Conservation (phyloP, 768 basidiomycete species). For the Roridomyces roridus region DNA sequence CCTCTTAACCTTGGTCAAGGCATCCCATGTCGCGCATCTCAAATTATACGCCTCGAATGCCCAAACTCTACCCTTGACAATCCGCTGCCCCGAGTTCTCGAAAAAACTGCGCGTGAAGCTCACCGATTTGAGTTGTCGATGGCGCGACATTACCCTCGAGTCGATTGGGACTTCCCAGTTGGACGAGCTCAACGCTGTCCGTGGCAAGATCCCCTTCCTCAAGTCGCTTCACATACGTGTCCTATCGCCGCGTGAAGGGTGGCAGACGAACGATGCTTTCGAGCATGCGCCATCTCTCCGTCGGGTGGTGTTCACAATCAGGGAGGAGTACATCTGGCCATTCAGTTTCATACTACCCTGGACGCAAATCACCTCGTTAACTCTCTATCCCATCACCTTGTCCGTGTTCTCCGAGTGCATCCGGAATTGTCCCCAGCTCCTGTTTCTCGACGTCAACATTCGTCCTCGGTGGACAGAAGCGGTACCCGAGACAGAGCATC, state of each 20-base stretch:
- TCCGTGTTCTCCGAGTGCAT: constrained; percentile 18
- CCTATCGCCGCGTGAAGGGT: constrained; percentile 1
- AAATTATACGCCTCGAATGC: constrained; percentile 2
- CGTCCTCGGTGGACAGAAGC: not conserved
- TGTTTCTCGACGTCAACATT: constrained; percentile 9
- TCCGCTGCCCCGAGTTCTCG: not conserved
- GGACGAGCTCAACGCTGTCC: constrained; percentile 1
- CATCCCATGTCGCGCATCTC: not conserved
- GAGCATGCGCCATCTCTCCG: constrained; percentile 14
- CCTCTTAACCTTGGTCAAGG: not conserved
- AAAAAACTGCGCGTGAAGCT: too few species aligned
- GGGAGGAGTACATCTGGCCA: constrained; percentile 7
- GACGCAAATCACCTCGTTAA: constrained; percentile 17
- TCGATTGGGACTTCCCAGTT: not conserved
- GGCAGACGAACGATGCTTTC: constrained; percentile 4
- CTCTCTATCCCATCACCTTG: constrained; percentile 8
- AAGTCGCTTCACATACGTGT: constrained; percentile 4
- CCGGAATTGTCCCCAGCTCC: constrained; percentile 11
- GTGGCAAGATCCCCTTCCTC: constrained; percentile 3
- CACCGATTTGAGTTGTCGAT: constrained; percentile 2
- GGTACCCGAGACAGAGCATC: not conserved
- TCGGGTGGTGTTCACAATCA: not conserved
- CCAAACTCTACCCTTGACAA: not conserved
- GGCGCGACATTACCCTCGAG: constrained; percentile 5
- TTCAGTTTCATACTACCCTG: constrained; percentile 13